These are phyloP conservation scores for Globisporangium canariense DNA, from an alignment of 352 stramenopile genomes.

Conservation along the genomic window DNA sequence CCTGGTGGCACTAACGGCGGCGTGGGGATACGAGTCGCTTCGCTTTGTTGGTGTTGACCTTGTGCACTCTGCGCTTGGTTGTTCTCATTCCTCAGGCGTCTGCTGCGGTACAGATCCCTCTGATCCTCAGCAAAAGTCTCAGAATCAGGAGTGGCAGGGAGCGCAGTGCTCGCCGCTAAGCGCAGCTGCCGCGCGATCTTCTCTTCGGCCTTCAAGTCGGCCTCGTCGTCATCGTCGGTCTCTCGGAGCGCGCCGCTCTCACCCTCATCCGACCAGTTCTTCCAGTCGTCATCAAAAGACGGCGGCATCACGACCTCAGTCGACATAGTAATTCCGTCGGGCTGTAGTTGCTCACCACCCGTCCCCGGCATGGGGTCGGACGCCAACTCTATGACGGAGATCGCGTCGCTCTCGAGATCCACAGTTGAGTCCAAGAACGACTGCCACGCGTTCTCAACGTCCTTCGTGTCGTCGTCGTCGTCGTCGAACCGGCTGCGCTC, in stretches of 20 bases:
- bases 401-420: background rate
- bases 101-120: background rate
- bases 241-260: conserved; percentile 2
- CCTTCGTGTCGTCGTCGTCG: conserved; percentile 52
- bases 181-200: conserved; percentile 9
- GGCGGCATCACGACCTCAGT: conserved; percentile 1
- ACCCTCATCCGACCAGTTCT: conserved; percentile 28
- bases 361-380: conserved; percentile 1
- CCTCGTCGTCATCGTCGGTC: conserved; percentile 6
- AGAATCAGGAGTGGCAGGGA: conserved; percentile 5
- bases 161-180: conserved; percentile 11
- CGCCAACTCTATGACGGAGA: background rate
- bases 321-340: background rate
- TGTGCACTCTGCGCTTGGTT: background rate
- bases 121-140: background rate
- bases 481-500: conserved; percentile 27
- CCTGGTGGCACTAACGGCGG: background rate
- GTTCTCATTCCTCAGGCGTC: background rate
- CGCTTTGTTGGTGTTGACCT: background rate
- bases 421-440: conserved; percentile 45
- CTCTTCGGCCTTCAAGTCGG: conserved; percentile 10
- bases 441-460: conserved; percentile 60
- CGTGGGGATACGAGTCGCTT: background rate
- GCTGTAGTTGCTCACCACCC: background rate
- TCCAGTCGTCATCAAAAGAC: conserved; percentile 20